phyloP scores from a whole-genome alignment of 2,329 filamentous ascomycete genomes.

The Colletotrichum caudatum region DNA sequence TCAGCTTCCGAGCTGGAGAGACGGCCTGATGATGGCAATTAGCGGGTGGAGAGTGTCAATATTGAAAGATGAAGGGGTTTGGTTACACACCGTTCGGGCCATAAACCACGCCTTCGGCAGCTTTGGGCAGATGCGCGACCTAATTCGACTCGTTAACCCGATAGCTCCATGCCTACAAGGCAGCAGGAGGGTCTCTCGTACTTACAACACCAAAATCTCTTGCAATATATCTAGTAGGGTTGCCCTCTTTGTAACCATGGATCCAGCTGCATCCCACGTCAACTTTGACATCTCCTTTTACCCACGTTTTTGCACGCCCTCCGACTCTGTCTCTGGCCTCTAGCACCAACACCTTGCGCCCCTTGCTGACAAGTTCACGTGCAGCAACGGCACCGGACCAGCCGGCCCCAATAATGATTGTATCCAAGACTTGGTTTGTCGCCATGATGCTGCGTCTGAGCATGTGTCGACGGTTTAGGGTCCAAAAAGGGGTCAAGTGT shows the following conservation, averaged over 20 bases:
- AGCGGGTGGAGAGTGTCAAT: neutral
- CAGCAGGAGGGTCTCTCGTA: neutral
- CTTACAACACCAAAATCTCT: constrained; percentile 38
- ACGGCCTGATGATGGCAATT: constrained; percentile 19
- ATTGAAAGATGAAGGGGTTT: neutral
- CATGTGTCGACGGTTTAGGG: constrained; percentile 12
- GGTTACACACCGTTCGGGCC: constrained; percentile 27
- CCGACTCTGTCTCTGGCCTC: constrained; percentile 41
- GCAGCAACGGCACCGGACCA: constrained; percentile 37
- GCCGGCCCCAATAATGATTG: constrained; percentile 40
- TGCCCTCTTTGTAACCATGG: constrained; percentile 36
- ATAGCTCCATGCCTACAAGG: neutral
- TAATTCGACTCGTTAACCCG: constrained; percentile 22
- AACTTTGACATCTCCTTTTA: constrained; percentile 36
- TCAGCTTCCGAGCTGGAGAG: constrained; percentile 31
- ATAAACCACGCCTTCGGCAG: constrained; percentile 36
- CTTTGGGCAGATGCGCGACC: constrained; percentile 33
- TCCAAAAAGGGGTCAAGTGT: neutral
- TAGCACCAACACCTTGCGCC: constrained; percentile 34
- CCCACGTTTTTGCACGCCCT: constrained; percentile 39
- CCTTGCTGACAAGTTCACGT: constrained; percentile 30
- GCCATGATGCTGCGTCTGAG: constrained; percentile 30
- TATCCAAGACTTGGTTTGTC: constrained; percentile 30
- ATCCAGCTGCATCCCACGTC: constrained; percentile 40
- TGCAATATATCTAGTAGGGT: constrained; percentile 36